Evolutionary conservation across 345 rosid genomes (phyloP).

Genomic region (Gossypium bickii): DNA sequence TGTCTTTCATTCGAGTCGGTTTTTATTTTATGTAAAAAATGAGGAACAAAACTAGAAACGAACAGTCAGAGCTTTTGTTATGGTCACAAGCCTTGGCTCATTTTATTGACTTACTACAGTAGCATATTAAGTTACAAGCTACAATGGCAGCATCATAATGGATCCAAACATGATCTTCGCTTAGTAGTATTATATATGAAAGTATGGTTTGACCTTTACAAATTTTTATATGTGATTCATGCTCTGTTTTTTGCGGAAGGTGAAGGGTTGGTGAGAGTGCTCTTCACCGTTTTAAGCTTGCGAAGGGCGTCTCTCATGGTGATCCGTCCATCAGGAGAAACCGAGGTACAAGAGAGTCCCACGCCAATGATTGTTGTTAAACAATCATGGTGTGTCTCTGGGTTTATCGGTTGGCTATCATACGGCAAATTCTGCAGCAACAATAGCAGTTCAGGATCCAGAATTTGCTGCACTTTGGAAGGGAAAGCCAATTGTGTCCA

Average conservation of each 20-base stretch:
- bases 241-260: not conserved
- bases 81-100: not conserved
- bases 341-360: constrained; percentile 35
- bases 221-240: not conserved
- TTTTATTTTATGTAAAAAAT: not conserved
- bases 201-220: not conserved
- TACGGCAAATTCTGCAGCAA: not conserved
- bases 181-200: not conserved
- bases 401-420: not conserved
- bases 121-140: not conserved
- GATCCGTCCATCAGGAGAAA: constrained; percentile 34
- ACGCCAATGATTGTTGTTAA: constrained; percentile 32
- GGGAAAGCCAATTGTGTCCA: constrained; percentile 36
- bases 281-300: constrained; percentile 22
- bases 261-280: not conserved
- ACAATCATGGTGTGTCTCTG: constrained; percentile 18
- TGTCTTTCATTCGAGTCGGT: not conserved
- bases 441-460: constrained; percentile 32
- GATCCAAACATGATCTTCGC: not conserved
- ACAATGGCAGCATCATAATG: not conserved
- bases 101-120: not conserved
- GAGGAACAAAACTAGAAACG: not conserved
- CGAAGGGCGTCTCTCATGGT: constrained; percentile 37
- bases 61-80: not conserved
- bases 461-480: constrained; percentile 15